Conservation (phyloP, 1,284 basidiomycete genomes). For the Coniferiporia weirii region DNA sequence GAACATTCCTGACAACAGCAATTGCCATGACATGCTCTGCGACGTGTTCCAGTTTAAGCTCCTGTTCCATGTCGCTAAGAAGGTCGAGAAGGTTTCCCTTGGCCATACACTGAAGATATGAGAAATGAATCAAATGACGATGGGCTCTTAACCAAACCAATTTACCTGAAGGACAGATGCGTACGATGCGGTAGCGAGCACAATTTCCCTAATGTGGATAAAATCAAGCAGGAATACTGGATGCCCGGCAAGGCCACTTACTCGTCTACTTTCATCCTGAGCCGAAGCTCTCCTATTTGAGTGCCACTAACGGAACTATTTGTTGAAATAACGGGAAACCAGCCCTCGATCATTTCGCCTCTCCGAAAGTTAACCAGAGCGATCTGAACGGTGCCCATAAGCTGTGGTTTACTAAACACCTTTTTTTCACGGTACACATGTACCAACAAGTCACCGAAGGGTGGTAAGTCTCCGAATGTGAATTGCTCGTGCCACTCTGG, state of each 20-base stretch:
- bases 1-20: constrained; percentile 55
- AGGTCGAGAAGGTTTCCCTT: constrained; percentile 62
- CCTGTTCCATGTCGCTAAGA: constrained; percentile 65
- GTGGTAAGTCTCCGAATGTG: constrained; percentile 64
- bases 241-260: constrained; percentile 36
- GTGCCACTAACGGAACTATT: constrained; percentile 43
- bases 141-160: not conserved
- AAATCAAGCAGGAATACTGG: constrained; percentile 18
- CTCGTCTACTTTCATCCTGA: constrained; percentile 73
- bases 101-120: not conserved
- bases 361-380: constrained; percentile 65
- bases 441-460: constrained; percentile 62
- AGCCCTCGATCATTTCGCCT: constrained; percentile 70
- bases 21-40: constrained; percentile 60
- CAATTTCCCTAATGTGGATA: constrained; percentile 56
- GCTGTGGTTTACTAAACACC: constrained; percentile 41
- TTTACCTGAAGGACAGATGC: constrained; percentile 48
- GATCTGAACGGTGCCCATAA: constrained; percentile 61
- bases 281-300: constrained; percentile 67
- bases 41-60: constrained; percentile 56
- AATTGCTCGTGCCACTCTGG: constrained; percentile 79
- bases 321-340: constrained; percentile 69
- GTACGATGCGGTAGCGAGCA: constrained; percentile 61
- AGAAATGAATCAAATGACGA: not conserved
- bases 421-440: constrained; percentile 64